phyloP scores from a whole-genome alignment of 2,329 filamentous ascomycete species.

The Aureobasidium sp. region DNA sequence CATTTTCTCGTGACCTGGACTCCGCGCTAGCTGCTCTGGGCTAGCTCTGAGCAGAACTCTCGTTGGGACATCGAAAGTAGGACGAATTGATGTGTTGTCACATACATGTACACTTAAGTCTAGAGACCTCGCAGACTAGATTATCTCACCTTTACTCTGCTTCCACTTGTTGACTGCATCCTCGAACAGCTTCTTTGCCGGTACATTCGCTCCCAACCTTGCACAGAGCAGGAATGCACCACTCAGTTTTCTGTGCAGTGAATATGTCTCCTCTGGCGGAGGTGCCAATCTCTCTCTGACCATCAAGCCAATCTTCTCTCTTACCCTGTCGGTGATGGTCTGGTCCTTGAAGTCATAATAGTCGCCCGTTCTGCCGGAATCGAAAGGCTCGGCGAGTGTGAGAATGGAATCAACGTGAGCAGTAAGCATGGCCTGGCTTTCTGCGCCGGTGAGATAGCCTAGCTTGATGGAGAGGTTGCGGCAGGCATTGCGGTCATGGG shows the following conservation, averaged over 20 bases:
- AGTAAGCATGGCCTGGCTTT: constrained; percentile 77
- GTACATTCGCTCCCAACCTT: constrained; percentile 70
- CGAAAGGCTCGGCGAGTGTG: constrained; percentile 88
- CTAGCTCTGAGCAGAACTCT: too few relatives aligned
- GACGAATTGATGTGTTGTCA: too few relatives aligned
- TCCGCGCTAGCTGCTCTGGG: too few relatives aligned
- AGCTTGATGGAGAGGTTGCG: constrained; percentile 63
- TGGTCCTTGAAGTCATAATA: constrained; percentile 90
- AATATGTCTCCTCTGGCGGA: constrained; percentile 96
- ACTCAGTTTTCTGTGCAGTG: constrained; percentile 86
- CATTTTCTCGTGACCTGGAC: too few relatives aligned
- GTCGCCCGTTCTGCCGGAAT: constrained; percentile 54
- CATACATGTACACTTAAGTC: too few relatives aligned
- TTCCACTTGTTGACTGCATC: constrained; percentile 35
- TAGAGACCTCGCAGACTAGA: too few relatives aligned
- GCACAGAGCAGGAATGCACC: constrained; percentile 92
- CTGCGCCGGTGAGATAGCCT: constrained; percentile 86
- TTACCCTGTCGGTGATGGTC: constrained; percentile 91
- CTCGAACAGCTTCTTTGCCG: constrained; percentile 72
- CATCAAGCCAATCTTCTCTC: constrained; percentile 85
- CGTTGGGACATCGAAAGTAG: too few relatives aligned
- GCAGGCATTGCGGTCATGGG: constrained; percentile 56
- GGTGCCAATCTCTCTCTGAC: constrained; percentile 78
- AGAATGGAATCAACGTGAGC: constrained; percentile 84
- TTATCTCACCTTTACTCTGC: neutral